These are phyloP conservation scores for Silene uniflora DNA, from an alignment of 148 eudicot genomes.

Conservation along the genomic window DNA sequence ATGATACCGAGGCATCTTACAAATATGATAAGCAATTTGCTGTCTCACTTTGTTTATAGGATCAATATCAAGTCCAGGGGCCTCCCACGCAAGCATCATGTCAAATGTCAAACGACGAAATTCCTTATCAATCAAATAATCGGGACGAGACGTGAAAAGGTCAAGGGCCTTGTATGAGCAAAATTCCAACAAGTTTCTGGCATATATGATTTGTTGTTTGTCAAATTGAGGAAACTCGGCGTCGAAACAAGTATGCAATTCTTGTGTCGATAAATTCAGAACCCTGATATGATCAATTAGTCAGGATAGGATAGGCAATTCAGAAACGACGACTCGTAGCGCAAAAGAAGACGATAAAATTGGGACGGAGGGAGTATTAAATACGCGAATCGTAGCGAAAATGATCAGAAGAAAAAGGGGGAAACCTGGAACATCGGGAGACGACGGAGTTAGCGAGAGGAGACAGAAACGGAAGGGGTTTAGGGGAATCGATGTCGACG, in stretches of 20 bases:
- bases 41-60: conserved; percentile 40
- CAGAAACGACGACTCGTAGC: too few species aligned
- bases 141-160: conserved; percentile 34
- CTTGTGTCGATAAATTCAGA: conserved; percentile 43
- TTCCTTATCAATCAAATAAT: conserved; percentile 63
- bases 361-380: neutral
- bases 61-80: conserved; percentile 42
- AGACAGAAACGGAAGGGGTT: conserved; percentile 46
- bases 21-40: conserved; percentile 21
- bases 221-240: too few species aligned
- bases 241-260: conserved; percentile 50
- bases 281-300: conserved; percentile 34
- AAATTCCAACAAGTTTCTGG: conserved; percentile 59
- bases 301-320: too few species aligned
- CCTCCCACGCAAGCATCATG: conserved; percentile 91
- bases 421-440: conserved; percentile 50
- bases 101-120: conserved; percentile 64
- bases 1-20: conserved; percentile 23
- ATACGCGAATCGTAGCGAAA: neutral
- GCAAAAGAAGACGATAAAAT: too few species aligned
- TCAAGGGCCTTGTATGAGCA: conserved; percentile 60
- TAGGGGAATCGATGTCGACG: conserved; percentile 28
- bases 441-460: conserved; percentile 56
- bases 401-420: neutral
- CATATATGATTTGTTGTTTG: too few species aligned